Conservation (phyloP, 192 early-diverging fungal genomes). For the Helicostylum pulchrum region DNA sequence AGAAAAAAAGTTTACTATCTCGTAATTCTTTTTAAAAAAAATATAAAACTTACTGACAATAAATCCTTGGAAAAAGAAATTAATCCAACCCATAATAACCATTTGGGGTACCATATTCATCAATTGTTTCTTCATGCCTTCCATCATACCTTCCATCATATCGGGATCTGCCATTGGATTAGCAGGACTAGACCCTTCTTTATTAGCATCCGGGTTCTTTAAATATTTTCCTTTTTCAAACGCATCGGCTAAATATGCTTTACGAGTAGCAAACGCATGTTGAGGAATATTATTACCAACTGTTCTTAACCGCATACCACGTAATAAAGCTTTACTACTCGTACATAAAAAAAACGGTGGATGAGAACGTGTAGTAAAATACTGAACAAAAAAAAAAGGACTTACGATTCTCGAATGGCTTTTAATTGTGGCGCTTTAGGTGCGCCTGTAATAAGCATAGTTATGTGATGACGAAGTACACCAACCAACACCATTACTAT, state of each 20-base stretch:
- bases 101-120: constrained; percentile 98
- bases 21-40: not conserved
- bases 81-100: constrained; percentile 98
- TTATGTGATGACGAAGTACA: constrained; percentile 89
- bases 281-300: constrained; percentile 66
- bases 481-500: constrained; percentile 97
- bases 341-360: not conserved
- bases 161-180: constrained; percentile 92
- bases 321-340: constrained; percentile 66
- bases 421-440: constrained; percentile 79
- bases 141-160: constrained; percentile 95
- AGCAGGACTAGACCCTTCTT: constrained; percentile 45
- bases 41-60: constrained; percentile 70
- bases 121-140: constrained; percentile 97
- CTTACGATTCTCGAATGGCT: constrained; percentile 77
- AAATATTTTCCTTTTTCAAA: constrained; percentile 83
- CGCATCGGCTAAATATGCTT: constrained; percentile 66
- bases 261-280: constrained; percentile 70
- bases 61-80: constrained; percentile 98
- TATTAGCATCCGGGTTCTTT: constrained; percentile 73
- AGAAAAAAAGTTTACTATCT: not conserved
- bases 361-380: not conserved
- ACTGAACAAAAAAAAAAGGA: not conserved
- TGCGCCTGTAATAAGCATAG: constrained; percentile 78
- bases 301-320: constrained; percentile 66